Evolutionary conservation across 2,329 filamentous ascomycete species (phyloP).

Genomic region (Teratosphaeriaceae sp.): DNA sequence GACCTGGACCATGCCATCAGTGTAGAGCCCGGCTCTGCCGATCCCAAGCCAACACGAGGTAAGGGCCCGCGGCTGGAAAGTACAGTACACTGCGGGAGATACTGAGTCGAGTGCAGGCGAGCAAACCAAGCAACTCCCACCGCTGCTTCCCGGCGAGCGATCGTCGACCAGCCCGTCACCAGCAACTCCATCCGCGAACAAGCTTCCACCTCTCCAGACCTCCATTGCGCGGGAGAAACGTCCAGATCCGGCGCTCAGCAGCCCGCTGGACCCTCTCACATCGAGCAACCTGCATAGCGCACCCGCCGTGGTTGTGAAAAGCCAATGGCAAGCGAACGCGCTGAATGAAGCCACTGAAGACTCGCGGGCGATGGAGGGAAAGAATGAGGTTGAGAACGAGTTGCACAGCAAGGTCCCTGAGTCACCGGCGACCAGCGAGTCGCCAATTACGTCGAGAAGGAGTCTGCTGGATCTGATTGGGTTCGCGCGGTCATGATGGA

Average conservation of each 20-base stretch:
- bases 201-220: not conserved
- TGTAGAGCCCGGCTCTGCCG: not conserved
- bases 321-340: conserved; percentile 29
- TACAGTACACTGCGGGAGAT: too few species aligned
- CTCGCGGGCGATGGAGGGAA: conserved; percentile 64
- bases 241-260: not conserved
- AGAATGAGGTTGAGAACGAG: conserved; percentile 67
- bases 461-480: not conserved
- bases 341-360: conserved; percentile 66
- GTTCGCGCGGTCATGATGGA: not conserved
- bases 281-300: not conserved
- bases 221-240: not conserved
- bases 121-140: not conserved
- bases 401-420: conserved; percentile 55
- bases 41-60: not conserved
- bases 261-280: not conserved
- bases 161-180: too few species aligned
- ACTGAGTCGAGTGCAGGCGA: not conserved
- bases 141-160: too few species aligned
- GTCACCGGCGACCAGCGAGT: conserved; percentile 36
- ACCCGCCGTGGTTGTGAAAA: conserved; percentile 23
- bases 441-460: conserved; percentile 13
- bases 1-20: not conserved
- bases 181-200: too few species aligned
- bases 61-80: too few species aligned